These are phyloP conservation scores for Fusarium sp. DNA, from an alignment of 2,329 filamentous ascomycete species.

Conservation along the genomic window DNA sequence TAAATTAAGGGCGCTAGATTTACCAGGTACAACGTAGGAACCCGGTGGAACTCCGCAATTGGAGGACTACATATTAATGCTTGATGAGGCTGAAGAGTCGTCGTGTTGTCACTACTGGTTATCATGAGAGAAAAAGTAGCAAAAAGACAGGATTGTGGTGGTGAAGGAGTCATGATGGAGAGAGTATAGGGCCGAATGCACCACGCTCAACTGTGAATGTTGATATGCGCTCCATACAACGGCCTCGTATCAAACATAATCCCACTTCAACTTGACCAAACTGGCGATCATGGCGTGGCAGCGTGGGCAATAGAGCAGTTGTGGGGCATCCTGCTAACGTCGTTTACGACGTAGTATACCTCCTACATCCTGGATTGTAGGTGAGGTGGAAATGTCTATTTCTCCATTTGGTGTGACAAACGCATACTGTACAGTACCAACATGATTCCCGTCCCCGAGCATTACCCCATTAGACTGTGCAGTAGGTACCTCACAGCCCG, in stretches of 20 bases:
- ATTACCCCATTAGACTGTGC: too few relatives aligned
- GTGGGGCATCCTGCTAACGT: conserved; percentile 15
- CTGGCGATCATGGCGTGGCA: conserved; percentile 31
- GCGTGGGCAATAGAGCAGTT: conserved; percentile 5
- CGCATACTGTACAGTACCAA: not conserved
- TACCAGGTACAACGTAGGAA: not conserved
- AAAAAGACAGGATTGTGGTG: not conserved
- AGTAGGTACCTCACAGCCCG: too few relatives aligned
- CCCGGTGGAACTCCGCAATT: conserved; percentile 1
- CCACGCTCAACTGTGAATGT: not conserved
- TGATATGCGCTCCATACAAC: conserved; percentile 33
- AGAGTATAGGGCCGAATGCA: conserved; percentile 9
- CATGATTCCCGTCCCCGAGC: too few relatives aligned
- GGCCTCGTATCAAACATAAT: conserved; percentile 5
- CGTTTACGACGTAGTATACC: not conserved
- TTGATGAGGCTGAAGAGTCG: conserved; percentile 17
- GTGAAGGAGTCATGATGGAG: not conserved
- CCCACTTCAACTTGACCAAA: not conserved
- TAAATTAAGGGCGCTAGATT: conserved; percentile 25
- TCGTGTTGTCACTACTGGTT: not conserved
- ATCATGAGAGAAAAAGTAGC: not conserved
- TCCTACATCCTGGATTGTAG: not conserved
- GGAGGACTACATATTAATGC: not conserved
- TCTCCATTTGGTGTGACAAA: not conserved
- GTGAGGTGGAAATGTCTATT: not conserved